phyloP scores from a whole-genome alignment of 2,329 filamentous ascomycete genomes.

The Penicillium digitatum region DNA sequence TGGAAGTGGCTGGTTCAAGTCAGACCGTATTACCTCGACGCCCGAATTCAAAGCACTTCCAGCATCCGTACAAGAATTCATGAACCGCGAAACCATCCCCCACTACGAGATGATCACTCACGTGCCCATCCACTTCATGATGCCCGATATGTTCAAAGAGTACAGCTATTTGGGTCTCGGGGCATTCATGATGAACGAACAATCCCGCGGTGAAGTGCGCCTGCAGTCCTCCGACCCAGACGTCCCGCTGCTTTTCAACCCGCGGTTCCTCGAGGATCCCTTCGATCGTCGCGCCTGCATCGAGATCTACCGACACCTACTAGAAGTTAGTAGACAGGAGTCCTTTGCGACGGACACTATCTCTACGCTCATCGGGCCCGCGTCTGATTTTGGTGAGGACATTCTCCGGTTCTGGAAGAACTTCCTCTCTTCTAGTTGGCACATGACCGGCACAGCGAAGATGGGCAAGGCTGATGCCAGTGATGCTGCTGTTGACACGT shows the following conservation, averaged over 20 bases:
- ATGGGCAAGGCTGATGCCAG: constrained; percentile 51
- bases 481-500: constrained; percentile 48
- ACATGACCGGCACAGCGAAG: constrained; percentile 55
- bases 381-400: constrained; percentile 52
- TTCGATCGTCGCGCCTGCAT: constrained; percentile 54
- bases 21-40: constrained; percentile 38
- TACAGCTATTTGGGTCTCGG: constrained; percentile 46
- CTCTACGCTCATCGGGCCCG: constrained; percentile 42
- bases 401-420: constrained; percentile 48
- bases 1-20: constrained; percentile 42
- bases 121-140: constrained; percentile 42
- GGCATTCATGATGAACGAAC: constrained; percentile 53
- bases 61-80: constrained; percentile 40
- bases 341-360: constrained; percentile 46
- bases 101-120: constrained; percentile 54
- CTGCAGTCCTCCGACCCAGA: constrained; percentile 53
- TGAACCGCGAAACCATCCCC: constrained; percentile 52
- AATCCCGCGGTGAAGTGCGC: constrained; percentile 50
- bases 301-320: constrained; percentile 46
- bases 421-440: constrained; percentile 49
- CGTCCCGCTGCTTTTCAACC: constrained; percentile 52
- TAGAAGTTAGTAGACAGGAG: constrained; percentile 44
- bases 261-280: constrained; percentile 51
- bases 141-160: constrained; percentile 38
- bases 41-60: constrained; percentile 53